Evolutionary conservation across 2,329 filamentous ascomycete species (phyloP).

Genomic region (Zymoseptoria tritici): DNA sequence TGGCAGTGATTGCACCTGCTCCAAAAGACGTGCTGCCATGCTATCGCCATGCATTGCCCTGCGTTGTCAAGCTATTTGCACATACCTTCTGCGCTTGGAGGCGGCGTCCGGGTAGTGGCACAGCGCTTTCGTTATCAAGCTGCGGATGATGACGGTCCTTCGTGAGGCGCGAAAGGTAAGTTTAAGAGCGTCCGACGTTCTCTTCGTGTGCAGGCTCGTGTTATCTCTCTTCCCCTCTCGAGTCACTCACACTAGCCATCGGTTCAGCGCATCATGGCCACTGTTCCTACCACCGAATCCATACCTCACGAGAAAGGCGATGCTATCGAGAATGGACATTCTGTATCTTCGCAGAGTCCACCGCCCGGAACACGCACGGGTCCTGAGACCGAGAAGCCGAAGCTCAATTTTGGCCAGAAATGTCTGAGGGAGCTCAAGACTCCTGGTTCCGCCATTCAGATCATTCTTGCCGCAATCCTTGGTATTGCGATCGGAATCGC

Average conservation of each 20-base stretch:
- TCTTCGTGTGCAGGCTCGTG: not conserved
- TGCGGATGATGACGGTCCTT: not conserved
- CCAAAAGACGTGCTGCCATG: not conserved
- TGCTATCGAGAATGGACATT: not conserved
- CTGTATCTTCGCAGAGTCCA: constrained; percentile 2
- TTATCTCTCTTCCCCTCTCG: not conserved
- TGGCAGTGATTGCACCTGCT: not conserved
- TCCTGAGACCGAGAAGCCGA: constrained; percentile 1
- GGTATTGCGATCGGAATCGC: constrained; percentile 45
- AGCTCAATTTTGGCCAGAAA: constrained; percentile 15
- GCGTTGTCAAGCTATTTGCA: not conserved
- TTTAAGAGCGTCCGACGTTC: not conserved
- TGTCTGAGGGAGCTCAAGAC: constrained; percentile 34
- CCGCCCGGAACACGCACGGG: not conserved
- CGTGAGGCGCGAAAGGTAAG: not conserved
- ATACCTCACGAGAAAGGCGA: constrained; percentile 5
- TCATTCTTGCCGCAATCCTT: constrained; percentile 43
- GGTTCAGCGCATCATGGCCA: not conserved
- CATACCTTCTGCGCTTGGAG: not conserved
- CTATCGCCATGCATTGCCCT: not conserved
- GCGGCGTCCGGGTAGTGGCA: not conserved
- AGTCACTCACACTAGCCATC: not conserved
- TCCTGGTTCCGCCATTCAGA: constrained; percentile 44
- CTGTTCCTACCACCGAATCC: not conserved
- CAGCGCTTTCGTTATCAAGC: not conserved